A percentile compares a stretch with the other conserved stretches of the same genome.
Evolutionary conservation across 768 basidiomycete genomes (phyloP).

Genomic region (Amanita pallidorosea): DNA sequence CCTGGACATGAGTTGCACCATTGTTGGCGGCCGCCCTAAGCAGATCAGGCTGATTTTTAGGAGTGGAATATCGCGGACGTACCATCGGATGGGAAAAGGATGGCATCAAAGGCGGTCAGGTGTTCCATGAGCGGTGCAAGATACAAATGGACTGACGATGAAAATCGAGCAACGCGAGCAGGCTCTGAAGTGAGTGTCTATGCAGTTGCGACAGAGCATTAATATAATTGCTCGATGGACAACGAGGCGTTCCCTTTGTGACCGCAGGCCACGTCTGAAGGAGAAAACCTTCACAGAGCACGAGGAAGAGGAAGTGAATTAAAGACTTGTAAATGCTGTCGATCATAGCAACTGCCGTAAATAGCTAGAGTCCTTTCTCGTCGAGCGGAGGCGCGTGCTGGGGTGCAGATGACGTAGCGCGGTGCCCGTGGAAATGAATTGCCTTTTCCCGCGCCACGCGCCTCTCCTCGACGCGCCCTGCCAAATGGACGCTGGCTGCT

Average conservation of each 20-base stretch:
- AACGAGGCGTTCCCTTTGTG: slow-evolving; percentile 4
- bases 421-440: slow-evolving; percentile 6
- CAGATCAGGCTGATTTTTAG: slow-evolving; percentile 1
- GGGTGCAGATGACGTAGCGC: slow-evolving; percentile 1
- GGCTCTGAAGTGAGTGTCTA: not conserved
- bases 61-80: slow-evolving; percentile 2
- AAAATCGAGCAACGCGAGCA: not conserved
- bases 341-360: slow-evolving; percentile 4
- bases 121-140: slow-evolving; percentile 42
- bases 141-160: not conserved
- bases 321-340: not conserved
- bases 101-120: slow-evolving; percentile 52
- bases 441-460: not conserved
- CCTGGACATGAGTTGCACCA: slow-evolving; percentile 71
- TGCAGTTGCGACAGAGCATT: not conserved
- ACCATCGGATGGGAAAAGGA: slow-evolving; percentile 73
- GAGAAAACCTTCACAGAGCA: not conserved
- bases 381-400: not conserved
- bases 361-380: too few relatives aligned
- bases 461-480: not conserved
- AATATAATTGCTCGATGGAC: not conserved
- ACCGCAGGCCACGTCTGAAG: not conserved
- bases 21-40: slow-evolving; percentile 55
- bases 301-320: not conserved
- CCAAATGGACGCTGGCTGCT: slow-evolving; percentile 13